Evolutionary conservation across 2,329 filamentous ascomycete species (phyloP).

Genomic region (Sarocladiaceae sp.): DNA sequence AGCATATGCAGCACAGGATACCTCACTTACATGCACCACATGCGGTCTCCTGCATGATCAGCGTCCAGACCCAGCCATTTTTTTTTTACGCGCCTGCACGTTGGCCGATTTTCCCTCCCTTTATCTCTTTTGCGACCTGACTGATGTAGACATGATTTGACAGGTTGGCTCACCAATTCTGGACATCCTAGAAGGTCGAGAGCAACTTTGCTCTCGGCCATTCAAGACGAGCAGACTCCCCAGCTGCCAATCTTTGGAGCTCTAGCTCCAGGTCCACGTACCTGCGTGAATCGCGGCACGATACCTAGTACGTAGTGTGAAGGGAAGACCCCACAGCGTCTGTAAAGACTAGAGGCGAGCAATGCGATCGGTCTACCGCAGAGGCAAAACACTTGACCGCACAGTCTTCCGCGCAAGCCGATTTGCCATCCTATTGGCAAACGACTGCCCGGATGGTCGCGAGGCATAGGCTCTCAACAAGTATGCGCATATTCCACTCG

Average conservation of each 20-base stretch:
- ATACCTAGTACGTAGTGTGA: not conserved
- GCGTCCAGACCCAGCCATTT: slow-evolving; percentile 8
- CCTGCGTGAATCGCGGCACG: slow-evolving; percentile 7
- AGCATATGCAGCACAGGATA: not conserved
- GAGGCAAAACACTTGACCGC: not conserved
- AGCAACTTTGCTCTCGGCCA: too few species aligned
- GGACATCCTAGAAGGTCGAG: not conserved
- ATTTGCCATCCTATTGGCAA: too few species aligned
- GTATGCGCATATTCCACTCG: too few species aligned
- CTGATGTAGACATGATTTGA: too few species aligned
- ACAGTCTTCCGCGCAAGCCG: not conserved
- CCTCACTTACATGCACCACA: slow-evolving; percentile 5
- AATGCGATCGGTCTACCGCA: not conserved
- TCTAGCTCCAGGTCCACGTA: not conserved
- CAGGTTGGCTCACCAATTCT: not conserved
- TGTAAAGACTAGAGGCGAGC: not conserved
- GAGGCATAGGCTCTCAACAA: too few species aligned
- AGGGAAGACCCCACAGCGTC: not conserved
- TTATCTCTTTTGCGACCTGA: not conserved
- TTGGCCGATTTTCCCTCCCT: not conserved
- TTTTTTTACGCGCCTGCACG: not conserved
- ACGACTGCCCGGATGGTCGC: too few species aligned
- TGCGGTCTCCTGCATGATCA: slow-evolving; percentile 9
- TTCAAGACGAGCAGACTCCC: too few species aligned
- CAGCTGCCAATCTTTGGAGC: not conserved